These are phyloP conservation scores for Cordyceps farinosa DNA, from an alignment of 2,329 filamentous ascomycete genomes.

Conservation along the genomic window DNA sequence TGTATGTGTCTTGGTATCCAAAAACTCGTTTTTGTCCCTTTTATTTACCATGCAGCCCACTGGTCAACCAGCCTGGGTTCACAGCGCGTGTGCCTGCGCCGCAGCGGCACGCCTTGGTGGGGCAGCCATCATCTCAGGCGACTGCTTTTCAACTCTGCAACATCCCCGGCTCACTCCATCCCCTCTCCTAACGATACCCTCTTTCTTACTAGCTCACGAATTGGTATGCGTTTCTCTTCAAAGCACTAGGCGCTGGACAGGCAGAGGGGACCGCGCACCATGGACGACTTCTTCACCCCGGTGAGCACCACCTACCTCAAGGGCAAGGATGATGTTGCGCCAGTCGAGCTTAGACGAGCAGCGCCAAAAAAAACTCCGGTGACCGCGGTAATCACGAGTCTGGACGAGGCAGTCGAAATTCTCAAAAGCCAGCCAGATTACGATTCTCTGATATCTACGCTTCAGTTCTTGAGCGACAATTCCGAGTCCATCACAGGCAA, in stretches of 20 bases:
- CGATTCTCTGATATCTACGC: slow-evolving; percentile 47
- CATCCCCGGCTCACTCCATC: background rate
- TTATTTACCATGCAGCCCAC: background rate
- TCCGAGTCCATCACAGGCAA: slow-evolving; percentile 17
- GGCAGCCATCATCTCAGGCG: background rate
- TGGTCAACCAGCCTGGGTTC: too few species aligned
- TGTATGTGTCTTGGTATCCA: too few species aligned
- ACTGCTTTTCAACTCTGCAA: background rate
- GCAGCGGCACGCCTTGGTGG: background rate
- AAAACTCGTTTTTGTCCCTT: background rate
- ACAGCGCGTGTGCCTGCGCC: too few species aligned
- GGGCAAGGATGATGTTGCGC: slow-evolving; percentile 30
- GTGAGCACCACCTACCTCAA: slow-evolving; percentile 51
- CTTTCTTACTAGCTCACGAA: background rate
- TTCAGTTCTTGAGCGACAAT: slow-evolving; percentile 48
- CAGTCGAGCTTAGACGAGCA: slow-evolving; percentile 2
- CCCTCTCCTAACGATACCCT: background rate
- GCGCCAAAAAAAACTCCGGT: slow-evolving; percentile 3
- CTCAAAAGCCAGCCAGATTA: slow-evolving; percentile 62
- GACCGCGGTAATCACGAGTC: slow-evolving; percentile 26
- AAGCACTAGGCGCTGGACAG: background rate
- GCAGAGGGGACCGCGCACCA: slow-evolving; percentile 26
- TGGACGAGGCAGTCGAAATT: slow-evolving; percentile 54
- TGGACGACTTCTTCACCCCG: slow-evolving; percentile 55
- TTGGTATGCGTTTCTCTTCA: background rate